Evolutionary conservation across 805 yeast genomes (phyloP), one percentile per base, ranked within the genome.

Genomic region (Teunomyces atbi): DNA sequence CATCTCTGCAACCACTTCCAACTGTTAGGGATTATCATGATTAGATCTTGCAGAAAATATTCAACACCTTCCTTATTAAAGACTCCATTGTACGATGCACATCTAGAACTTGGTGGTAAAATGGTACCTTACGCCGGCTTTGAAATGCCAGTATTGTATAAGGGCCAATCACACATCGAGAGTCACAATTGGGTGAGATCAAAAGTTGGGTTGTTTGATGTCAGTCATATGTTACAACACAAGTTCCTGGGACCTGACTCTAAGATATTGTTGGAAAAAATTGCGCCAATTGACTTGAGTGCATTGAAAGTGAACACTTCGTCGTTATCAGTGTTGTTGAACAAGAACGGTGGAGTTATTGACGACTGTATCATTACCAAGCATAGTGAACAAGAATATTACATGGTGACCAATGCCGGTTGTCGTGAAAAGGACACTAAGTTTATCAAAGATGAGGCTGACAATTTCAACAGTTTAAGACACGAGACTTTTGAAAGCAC

Each of bases 71-170:
- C 58, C 5, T 62, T 76, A 48, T 72, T 78, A 53, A 80, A 73
- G 55, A 94, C 98, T 1, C 95, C 98, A 4, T 73, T 94, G 34
- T 82, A 85, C 63, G 89, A 86, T 47, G 74, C 89, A 19, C 97
- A 94, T 63, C 72, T 84, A 29, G 78, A 79, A 46, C 72, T 82
- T 39, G 92, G 90, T 5, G 99, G 90, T 11, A 90, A 87, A 46
- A 84, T 94, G 84, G 98, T 91, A 3, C 95, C 95, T 38, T 94
- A 88, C 68, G 98, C 98, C 13, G 97, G 97, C n/a, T 94, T 80
- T 60, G 80, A 84, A 40, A 92, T 94, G 97, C 99, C 99, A 1
- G 90, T 94, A 7, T 67, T 89, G 26, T 94, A 91, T 72, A 77
- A 81, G 52, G 83, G 77, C n/a, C 96, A 88, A 67, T 68, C 88